Evolutionary conservation across 352 stramenopile genomes (phyloP), one percentile per base, ranked within the genome.

Genomic region (Phytopythium helicoides): DNA sequence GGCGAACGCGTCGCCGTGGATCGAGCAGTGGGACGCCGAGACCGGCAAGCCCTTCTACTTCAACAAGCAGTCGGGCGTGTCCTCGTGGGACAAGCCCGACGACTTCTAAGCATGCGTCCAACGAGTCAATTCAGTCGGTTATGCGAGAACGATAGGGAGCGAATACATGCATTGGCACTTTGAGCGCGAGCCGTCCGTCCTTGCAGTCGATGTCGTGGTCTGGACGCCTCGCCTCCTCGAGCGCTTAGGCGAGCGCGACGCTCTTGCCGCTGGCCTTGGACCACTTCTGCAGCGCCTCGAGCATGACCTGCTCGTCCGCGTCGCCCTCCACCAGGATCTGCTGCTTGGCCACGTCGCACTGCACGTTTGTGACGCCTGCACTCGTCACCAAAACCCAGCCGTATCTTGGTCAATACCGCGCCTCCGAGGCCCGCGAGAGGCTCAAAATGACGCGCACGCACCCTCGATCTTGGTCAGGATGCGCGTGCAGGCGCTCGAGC

Each of bases 401-500:
- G 28, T 9, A 33, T 33, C 9, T 33, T 33, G 28, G 28, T 33
- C 28, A 33, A 33, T 33, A 10, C 28, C 9, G 28, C 5, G 28
- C 9, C 28, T 9, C 9, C 5, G 28, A 9, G 9, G 28, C 28
- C 28, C 28, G 9, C 5, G 9, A 9, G 9, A 5, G 28, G 28
- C 28, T 33, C 28, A 33, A 33, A 33, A 33, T 33, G 28, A 33
- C 14, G 21, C 11, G 9, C 15, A 69, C 66, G 59, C 59, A 91
- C 82, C 86, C 51, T 89, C 76, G 56, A 95, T 92, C 78, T 95
- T 95, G 63, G 37, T 87, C 45, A 96, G 82, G 61, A 96, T 96
- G 64, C 86, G 84, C 56, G 85, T 92, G 77, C 85, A 87, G 58
- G 87, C 86, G 65, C 70, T 88, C 50, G 83, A 94, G 81, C 86